Base-by-base conservation (phyloP, 371 early-diverging fungal species). In the Mucor sp. region DNA sequence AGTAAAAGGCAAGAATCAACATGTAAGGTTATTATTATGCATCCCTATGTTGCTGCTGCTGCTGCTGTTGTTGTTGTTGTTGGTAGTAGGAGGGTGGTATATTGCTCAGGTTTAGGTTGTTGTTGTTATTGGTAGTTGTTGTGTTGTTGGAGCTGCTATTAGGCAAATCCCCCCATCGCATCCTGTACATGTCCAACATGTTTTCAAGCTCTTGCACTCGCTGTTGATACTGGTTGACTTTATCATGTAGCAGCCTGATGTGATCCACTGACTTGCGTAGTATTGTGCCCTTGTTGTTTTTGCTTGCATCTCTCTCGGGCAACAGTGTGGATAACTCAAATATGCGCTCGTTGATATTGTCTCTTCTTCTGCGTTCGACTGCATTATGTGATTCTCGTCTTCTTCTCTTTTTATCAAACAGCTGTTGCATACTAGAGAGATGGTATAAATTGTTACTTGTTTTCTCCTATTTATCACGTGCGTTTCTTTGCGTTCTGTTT, bases 331-430 rank as follows among this genome's bases (percentile, higher is more conserved):
- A 71, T 47, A 76, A 25, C 61, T 74, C 74, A 48, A 91, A 90
- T 65, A 97, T 97, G 74, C 93, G 93, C 73, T 97, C 97, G 72
- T 97, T 97, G 77, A 97, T 97, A 81, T 95, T 93, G 71, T 97
- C 97, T 57, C 97, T 87, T 57, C 97, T 87, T 57, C 97, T 89
- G 61, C 97, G 85, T 74, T 97, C 97, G 33, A 97, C 95, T 48
- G 76, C 71, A 68, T 78, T 78, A 48, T 78, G 78, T 15, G 74
- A 73, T 70, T 78, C 78, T 33, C 78, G 65, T 65, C 78, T 70
- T 66, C 69, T 68, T 67, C 68, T 63, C 37, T 72, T 75, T 63
- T 75, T 78, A 53, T 78, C 78, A 64, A 75, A 75, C 44, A 78
- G 50, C 30, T 67, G 60, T 64, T 73, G 72, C 73, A 77, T 70